Evolutionary conservation across 2,329 filamentous ascomycete genomes (phyloP).

Genomic region (Fusarium pilosicola): DNA sequence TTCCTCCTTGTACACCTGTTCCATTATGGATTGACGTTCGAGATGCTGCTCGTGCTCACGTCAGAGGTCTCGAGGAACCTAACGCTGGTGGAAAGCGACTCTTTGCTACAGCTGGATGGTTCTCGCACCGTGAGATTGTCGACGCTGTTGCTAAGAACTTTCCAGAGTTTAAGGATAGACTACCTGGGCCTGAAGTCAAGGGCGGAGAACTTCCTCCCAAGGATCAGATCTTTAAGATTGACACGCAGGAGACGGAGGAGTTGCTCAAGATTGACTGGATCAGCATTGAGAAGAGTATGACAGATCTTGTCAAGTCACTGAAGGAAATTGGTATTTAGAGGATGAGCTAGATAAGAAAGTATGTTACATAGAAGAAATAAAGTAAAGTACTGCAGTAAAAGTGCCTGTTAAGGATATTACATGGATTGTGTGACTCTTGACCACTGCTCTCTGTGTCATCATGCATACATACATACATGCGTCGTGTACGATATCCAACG

Average conservation of each 20-base stretch:
- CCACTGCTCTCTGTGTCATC: neutral
- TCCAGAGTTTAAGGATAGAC: conserved; percentile 58
- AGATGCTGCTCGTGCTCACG: conserved; percentile 64
- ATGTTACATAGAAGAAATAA: neutral
- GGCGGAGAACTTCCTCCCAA: conserved; percentile 56
- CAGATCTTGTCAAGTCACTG: conserved; percentile 72
- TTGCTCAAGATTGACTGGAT: conserved; percentile 72
- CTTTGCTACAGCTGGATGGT: conserved; percentile 60
- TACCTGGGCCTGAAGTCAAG: conserved; percentile 57
- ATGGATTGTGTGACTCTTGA: conserved; percentile 10
- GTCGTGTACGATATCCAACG: neutral
- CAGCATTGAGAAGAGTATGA: conserved; percentile 67
- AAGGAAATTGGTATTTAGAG: conserved; percentile 54
- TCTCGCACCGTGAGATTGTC: conserved; percentile 57
- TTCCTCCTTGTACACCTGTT: conserved; percentile 55
- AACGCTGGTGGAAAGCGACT: conserved; percentile 62
- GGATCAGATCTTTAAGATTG: conserved; percentile 60
- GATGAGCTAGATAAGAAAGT: neutral
- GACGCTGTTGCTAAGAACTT: conserved; percentile 58
- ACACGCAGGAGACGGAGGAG: conserved; percentile 68
- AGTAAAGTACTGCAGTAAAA: conserved; percentile 3
- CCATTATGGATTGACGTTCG: conserved; percentile 66
- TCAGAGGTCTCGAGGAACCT: conserved; percentile 60
- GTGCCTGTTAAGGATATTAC: neutral
- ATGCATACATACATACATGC: conserved; percentile 8